Percentiles rank a stretch among this genome's conserved stretches.
These are phyloP conservation scores for Phytophthora meadii DNA, from an alignment of 352 stramenopile species.

Conservation along the genomic window DNA sequence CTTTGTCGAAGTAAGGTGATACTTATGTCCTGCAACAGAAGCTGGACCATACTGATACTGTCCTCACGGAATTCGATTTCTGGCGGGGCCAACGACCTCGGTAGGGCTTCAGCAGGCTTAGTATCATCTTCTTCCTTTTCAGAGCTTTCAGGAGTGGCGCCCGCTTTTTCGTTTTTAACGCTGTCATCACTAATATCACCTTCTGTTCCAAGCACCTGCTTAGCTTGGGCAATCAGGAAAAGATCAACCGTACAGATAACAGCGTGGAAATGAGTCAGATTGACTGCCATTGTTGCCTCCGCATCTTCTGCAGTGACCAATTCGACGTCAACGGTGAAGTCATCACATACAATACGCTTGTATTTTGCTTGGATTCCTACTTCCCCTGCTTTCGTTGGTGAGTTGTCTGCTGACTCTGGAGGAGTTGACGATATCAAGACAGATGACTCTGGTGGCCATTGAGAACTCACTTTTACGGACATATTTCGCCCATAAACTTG, in stretches of 20 bases:
- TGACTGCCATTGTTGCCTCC: constrained; percentile 64
- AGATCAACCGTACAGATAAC: constrained; percentile 72
- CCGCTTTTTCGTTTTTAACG: constrained; percentile 6
- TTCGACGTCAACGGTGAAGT: constrained; percentile 78
- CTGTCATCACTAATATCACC: constrained; percentile 16
- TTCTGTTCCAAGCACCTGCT: constrained; percentile 30
- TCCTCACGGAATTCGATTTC: constrained; percentile 28
- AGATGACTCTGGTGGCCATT: constrained; percentile 56
- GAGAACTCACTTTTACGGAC: constrained; percentile 62
- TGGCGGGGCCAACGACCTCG: constrained; percentile 6
- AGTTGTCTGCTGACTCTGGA: constrained; percentile 2
- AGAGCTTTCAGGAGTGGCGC: not conserved
- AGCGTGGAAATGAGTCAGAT: constrained; percentile 73
- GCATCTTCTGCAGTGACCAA: constrained; percentile 53
- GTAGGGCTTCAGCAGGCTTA: constrained; percentile 6
- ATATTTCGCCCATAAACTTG: constrained; percentile 79
- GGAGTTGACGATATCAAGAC: constrained; percentile 8
- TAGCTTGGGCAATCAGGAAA: constrained; percentile 34
- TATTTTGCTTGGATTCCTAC: constrained; percentile 31
- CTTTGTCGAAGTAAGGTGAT: constrained; percentile 80
- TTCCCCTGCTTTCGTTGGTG: constrained; percentile 6
- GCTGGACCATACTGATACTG: constrained; percentile 46
- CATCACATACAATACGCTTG: constrained; percentile 69
- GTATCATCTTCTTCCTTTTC: constrained; percentile 9
- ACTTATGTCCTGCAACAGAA: constrained; percentile 72